Conservation (phyloP, 306 rosid genomes). For the Hippophae tibetana region DNA sequence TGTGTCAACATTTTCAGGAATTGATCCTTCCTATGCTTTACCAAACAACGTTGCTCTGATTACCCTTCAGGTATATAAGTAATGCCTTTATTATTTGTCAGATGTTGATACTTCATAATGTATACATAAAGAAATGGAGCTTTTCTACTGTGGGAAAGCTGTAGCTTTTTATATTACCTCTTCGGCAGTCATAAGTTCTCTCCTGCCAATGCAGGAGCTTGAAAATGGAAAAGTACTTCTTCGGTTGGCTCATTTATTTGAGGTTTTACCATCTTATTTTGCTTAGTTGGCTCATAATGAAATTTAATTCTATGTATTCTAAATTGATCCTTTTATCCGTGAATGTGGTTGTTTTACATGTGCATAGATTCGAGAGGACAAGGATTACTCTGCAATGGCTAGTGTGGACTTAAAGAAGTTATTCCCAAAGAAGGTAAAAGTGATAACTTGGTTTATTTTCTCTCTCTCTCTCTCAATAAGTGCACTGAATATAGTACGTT, state of each 20-base stretch:
- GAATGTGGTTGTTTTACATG: slow-evolving; percentile 20
- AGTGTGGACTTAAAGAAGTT: slow-evolving; percentile 67
- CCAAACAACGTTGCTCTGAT: slow-evolving; percentile 65
- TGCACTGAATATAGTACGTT: no score
- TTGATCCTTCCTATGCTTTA: slow-evolving; percentile 54
- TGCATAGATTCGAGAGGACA: slow-evolving; percentile 68
- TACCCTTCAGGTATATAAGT: slow-evolving; percentile 58
- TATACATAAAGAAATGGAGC: neutral
- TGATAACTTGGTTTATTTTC: neutral
- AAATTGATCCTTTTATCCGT: neutral
- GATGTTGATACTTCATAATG: neutral
- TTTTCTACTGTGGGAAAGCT: neutral
- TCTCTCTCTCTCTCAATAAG: neutral
- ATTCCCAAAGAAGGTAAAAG: slow-evolving; percentile 57
- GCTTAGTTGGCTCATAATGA: neutral
- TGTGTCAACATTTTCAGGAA: slow-evolving; percentile 48
- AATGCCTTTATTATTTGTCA: neutral
- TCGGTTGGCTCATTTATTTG: slow-evolving; percentile 73
- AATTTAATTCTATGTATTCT: slow-evolving; percentile 8
- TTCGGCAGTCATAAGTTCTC: neutral
- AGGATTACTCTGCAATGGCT: slow-evolving; percentile 45
- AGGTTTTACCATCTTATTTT: slow-evolving; percentile 37
- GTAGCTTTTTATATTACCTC: neutral
- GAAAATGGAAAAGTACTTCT: slow-evolving; percentile 65
- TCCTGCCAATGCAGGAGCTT: slow-evolving; percentile 51